These are phyloP conservation scores for Petunia axillaris DNA, from an alignment of 257 asterid species.

Conservation along the genomic window DNA sequence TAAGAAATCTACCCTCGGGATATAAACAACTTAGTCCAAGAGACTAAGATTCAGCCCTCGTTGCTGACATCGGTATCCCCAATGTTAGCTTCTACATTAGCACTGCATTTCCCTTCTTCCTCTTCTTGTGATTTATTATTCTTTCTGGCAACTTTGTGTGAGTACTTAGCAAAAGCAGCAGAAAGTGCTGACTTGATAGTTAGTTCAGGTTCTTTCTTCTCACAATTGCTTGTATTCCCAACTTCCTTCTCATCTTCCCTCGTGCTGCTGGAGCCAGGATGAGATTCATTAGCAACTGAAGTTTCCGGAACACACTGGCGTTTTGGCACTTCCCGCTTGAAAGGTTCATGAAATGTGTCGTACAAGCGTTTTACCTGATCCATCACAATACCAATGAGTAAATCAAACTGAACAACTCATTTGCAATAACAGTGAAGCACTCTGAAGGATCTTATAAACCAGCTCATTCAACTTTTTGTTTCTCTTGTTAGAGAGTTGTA, in stretches of 20 bases:
- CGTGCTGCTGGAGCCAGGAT: constrained; percentile 42
- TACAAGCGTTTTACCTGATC: constrained; percentile 83
- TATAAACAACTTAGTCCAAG: neutral
- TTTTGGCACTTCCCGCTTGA: constrained; percentile 71
- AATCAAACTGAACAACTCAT: neutral
- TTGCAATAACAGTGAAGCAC: neutral
- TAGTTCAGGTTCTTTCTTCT: constrained; percentile 61
- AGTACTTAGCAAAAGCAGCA: constrained; percentile 76
- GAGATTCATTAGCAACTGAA: constrained; percentile 33
- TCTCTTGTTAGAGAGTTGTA: neutral
- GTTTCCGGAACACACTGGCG: constrained; percentile 41
- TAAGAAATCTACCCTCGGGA: neutral
- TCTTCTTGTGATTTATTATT: constrained; percentile 43
- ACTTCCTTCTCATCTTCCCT: constrained; percentile 44
- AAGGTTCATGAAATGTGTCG: constrained; percentile 93
- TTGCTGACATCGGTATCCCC: constrained; percentile 2
- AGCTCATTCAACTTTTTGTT: neutral
- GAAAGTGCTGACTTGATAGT: constrained; percentile 73
- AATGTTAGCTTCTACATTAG: constrained; percentile 27
- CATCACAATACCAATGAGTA: neutral
- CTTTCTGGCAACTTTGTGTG: constrained; percentile 51
- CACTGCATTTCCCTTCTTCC: constrained; percentile 35
- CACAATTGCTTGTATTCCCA: constrained; percentile 47
- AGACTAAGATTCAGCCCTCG: neutral
- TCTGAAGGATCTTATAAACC: neutral